A percentile compares a stretch with the other conserved stretches of the same genome.
phyloP scores from a whole-genome alignment of 345 rosid species.

The Hibiscus mutabilis region DNA sequence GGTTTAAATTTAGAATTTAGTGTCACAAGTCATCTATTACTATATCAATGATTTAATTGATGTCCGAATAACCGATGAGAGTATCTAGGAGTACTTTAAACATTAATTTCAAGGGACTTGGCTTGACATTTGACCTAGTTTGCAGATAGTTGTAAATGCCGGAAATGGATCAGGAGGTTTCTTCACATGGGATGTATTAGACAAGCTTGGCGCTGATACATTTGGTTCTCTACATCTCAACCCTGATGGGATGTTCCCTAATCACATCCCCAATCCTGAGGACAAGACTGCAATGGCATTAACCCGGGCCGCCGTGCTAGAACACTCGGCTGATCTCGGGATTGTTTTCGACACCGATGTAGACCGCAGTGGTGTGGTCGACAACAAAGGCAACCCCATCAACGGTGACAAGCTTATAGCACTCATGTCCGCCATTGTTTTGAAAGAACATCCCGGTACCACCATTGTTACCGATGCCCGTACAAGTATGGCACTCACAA shows the following conservation, averaged over 20 bases:
- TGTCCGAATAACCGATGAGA: too few relatives aligned
- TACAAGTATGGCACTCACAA: conserved; percentile 58
- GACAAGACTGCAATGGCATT: conserved; percentile 81
- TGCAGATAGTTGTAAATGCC: conserved; percentile 78
- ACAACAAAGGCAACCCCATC: conserved; percentile 66
- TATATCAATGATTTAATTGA: too few relatives aligned
- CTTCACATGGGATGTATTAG: conserved; percentile 80
- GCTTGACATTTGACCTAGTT: not conserved
- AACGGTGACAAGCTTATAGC: conserved; percentile 90
- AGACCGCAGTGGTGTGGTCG: conserved; percentile 89
- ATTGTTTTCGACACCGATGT: conserved; percentile 95
- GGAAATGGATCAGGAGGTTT: conserved; percentile 97
- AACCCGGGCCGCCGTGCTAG: conserved; percentile 68
- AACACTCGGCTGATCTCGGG: conserved; percentile 76
- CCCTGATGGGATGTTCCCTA: conserved; percentile 92
- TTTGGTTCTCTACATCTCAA: conserved; percentile 76
- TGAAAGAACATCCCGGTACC: conserved; percentile 75
- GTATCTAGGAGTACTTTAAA: too few relatives aligned
- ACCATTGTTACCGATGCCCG: conserved; percentile 86
- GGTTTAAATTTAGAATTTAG: too few relatives aligned
- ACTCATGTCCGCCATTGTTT: conserved; percentile 72
- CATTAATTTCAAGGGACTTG: not conserved
- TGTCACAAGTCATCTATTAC: too few relatives aligned
- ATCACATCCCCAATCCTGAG: conserved; percentile 91
- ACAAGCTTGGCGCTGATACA: conserved; percentile 88